These are phyloP conservation scores for Liriodendron chinense DNA, from an alignment of 164 flowering plant genomes.

Conservation along the genomic window DNA sequence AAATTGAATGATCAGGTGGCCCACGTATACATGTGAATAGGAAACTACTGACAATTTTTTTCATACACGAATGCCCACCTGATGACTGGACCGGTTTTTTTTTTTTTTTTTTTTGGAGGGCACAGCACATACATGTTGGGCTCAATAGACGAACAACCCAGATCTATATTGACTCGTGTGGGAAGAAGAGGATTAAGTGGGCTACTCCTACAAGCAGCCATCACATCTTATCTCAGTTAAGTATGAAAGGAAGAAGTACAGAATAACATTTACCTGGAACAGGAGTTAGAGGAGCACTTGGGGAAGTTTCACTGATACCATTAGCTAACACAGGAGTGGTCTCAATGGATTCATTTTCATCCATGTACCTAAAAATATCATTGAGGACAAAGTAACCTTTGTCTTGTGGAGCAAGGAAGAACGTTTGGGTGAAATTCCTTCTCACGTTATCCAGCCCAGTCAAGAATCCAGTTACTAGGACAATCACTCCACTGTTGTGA, in stretches of 20 bases:
- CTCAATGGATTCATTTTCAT: constrained; percentile 21
- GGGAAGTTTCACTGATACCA: constrained; percentile 25
- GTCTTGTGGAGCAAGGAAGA: constrained; percentile 68
- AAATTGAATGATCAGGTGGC: too few relatives aligned
- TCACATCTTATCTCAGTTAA: too few relatives aligned
- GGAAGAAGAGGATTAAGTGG: too few relatives aligned
- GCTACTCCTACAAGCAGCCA: too few relatives aligned
- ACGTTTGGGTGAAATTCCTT: constrained; percentile 54
- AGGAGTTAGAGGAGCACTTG: constrained; percentile 30
- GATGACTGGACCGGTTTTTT: too few relatives aligned
- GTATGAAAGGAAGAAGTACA: background rate
- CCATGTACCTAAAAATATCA: constrained; percentile 68
- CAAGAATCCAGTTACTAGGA: constrained; percentile 67
- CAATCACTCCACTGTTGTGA: constrained; percentile 51
- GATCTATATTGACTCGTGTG: background rate
- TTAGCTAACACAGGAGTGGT: constrained; percentile 18
- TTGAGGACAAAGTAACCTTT: constrained; percentile 58
- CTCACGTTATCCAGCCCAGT: constrained; percentile 39
- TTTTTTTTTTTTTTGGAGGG: too few relatives aligned
- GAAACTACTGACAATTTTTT: too few relatives aligned
- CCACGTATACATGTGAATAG: too few relatives aligned
- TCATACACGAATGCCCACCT: too few relatives aligned
- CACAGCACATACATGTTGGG: constrained; percentile 3
- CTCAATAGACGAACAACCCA: background rate
- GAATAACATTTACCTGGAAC: constrained; percentile 36